These are phyloP conservation scores for Acacia concinna DNA, from an alignment of 331 rosid genomes.

Conservation along the genomic window DNA sequence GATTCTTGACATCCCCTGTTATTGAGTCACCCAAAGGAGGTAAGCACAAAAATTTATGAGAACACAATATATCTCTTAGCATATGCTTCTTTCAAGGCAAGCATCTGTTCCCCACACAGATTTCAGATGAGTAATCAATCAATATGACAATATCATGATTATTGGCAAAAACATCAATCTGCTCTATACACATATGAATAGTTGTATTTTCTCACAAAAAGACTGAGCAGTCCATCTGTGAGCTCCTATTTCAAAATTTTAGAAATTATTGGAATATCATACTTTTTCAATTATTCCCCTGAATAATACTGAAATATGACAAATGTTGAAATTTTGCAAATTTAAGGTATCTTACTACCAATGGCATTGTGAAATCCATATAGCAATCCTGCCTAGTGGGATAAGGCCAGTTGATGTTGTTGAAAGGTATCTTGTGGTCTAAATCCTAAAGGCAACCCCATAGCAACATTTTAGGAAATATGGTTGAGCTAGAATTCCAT, in stretches of 20 bases:
- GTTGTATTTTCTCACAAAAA: not conserved
- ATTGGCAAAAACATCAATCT: not conserved
- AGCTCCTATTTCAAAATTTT: not conserved
- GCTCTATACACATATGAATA: not conserved
- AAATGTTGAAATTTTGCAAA: not conserved
- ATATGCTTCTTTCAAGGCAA: not conserved
- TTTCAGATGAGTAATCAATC: conserved; percentile 12
- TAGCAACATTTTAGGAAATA: no score
- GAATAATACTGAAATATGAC: not conserved
- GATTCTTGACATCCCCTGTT: conserved; percentile 72
- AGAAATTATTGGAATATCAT: not conserved
- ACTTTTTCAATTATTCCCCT: not conserved
- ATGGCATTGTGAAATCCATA: no score
- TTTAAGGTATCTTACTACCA: not conserved
- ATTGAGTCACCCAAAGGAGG: conserved; percentile 13
- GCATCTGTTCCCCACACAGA: not conserved
- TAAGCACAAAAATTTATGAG: conserved; percentile 18
- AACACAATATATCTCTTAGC: not conserved
- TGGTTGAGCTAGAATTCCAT: not conserved
- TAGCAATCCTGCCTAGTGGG: no score
- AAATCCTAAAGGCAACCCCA: not conserved
- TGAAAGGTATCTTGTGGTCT: not conserved
- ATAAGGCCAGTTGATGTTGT: no score
- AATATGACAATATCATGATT: not conserved
- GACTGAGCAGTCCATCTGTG: not conserved